Evolutionary conservation across 139 green algal genomes (phyloP).

Genomic region (Chlamydomonas sp.): DNA sequence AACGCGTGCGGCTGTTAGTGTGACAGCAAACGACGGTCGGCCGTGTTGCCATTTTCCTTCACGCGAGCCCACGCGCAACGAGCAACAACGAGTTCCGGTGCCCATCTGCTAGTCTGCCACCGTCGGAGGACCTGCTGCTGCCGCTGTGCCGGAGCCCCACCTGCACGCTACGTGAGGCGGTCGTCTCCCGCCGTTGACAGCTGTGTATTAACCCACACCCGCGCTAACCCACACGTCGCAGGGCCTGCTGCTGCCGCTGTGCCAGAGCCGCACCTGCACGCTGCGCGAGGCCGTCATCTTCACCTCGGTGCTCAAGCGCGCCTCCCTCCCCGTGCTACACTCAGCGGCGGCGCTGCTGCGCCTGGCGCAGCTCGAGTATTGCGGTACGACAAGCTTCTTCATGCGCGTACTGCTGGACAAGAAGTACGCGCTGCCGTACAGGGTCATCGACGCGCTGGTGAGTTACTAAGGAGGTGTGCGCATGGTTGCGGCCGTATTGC

Average conservation of each 20-base stretch:
- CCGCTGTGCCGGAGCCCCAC: conserved; percentile 82
- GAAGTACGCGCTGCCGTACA: conserved; percentile 98
- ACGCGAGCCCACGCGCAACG: too few species aligned
- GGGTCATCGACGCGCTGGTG: conserved; percentile 66
- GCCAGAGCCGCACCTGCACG: conserved; percentile 81
- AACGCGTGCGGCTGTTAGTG: too few species aligned
- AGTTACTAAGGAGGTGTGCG: not conserved
- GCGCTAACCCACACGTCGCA: conserved; percentile 12
- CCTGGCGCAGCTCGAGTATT: conserved; percentile 91
- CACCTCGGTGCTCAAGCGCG: conserved; percentile 79
- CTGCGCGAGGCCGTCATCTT: conserved; percentile 97
- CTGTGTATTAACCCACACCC: not conserved
- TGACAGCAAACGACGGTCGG: too few species aligned
- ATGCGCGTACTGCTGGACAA: conserved; percentile 98
- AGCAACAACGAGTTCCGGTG: too few species aligned
- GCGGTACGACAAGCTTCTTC: conserved; percentile 97
- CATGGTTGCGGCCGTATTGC: too few species aligned
- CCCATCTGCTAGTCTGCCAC: not conserved
- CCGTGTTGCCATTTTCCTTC: too few species aligned
- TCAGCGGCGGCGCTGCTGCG: conserved; percentile 86
- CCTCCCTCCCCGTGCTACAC: conserved; percentile 94
- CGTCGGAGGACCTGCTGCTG: conserved; percentile 84
- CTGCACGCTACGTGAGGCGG: conserved; percentile 95
- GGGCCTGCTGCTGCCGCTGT: conserved; percentile 93
- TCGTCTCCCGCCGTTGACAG: conserved; percentile 43